Base-by-base conservation (phyloP, 352 stramenopile species). In the Thalassiosira livingstoniorum region DNA sequence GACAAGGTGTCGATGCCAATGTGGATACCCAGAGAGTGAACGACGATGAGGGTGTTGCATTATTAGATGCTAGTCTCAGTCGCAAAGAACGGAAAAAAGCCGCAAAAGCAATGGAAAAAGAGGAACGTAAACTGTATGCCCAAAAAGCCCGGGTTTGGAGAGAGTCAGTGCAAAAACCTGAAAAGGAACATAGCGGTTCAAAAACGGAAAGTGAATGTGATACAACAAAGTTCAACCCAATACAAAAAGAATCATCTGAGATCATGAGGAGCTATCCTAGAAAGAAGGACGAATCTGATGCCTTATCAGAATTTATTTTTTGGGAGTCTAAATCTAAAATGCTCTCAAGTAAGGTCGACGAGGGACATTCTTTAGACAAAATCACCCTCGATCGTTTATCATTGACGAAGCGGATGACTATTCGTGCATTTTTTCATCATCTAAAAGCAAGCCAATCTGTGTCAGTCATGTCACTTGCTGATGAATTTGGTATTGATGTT, bases 21-120 rank as follows among this genome's bases (percentile, higher is more conserved):
- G 32, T 23, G 47, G 69, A 42, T 66, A 54, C 18, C 35, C 23
- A 53, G 7, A 15, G 27, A 45, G 32, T 43, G 21, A n/a, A 68
- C 1, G 65, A 72, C 29, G 61, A 55, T 15, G 39, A n/a, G 23
- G 45, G 75, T 31, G 39, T 72, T 42, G 43, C 62, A 42, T 21
- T 32, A 21, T 7, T 25, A 61, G 61, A 75, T n/a, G 37, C 21
- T 29, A 60, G 54, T 34, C 34, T 90, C 4, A 86, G 55, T 55
- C 65, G 87, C 62, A 92, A 90, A 55, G 83, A 93, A 75, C 74
- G 88, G 5, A 81, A 91, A 83, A 87, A 82, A 43, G 71, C 64
- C 13, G 88, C 88, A 23, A 93, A 93, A 62, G 73, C 63, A 39
- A 76, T 78, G 32, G 88, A 93, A 68, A 65, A 68, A 39, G 67